Evolutionary conservation across 2,329 filamentous ascomycete species (phyloP).

Genomic region (Cladosporium oxysporum): DNA sequence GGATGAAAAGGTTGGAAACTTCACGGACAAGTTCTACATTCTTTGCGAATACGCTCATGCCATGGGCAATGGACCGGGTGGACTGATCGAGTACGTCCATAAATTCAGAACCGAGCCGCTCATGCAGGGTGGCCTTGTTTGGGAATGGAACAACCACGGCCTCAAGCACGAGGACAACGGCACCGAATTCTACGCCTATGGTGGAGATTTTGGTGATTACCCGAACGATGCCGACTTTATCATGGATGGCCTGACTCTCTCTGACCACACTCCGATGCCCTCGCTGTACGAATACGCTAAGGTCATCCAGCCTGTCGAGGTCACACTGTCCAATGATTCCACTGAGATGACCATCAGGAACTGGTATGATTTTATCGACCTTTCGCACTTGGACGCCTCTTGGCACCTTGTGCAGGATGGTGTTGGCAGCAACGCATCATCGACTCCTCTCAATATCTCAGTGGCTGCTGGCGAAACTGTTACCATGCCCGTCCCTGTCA

Average conservation of each 20-base stretch:
- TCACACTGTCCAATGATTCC: constrained; percentile 25
- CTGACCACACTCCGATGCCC: constrained; percentile 42
- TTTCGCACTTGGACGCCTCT: constrained; percentile 22
- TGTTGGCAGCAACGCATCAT: not conserved
- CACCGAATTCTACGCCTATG: constrained; percentile 43
- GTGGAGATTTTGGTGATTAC: constrained; percentile 43
- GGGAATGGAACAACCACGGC: constrained; percentile 48
- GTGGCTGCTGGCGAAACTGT: constrained; percentile 26
- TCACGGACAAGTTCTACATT: constrained; percentile 54
- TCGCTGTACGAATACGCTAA: constrained; percentile 45
- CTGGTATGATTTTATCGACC: constrained; percentile 37
- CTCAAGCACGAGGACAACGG: constrained; percentile 38
- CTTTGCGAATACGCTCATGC: constrained; percentile 58
- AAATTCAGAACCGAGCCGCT: constrained; percentile 60
- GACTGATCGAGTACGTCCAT: constrained; percentile 54
- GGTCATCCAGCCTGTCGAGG: constrained; percentile 42
- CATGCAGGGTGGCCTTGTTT: constrained; percentile 61
- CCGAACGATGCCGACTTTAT: constrained; percentile 44
- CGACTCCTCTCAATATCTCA: constrained; percentile 15
- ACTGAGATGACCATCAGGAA: constrained; percentile 40
- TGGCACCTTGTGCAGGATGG: constrained; percentile 19
- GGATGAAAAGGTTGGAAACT: constrained; percentile 33
- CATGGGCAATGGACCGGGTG: constrained; percentile 73
- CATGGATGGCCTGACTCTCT: constrained; percentile 45
- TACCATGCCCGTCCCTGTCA: constrained; percentile 24